Evolutionary conservation across 176 grass and related monocot species (phyloP).

Genomic region (Carex pumila): DNA sequence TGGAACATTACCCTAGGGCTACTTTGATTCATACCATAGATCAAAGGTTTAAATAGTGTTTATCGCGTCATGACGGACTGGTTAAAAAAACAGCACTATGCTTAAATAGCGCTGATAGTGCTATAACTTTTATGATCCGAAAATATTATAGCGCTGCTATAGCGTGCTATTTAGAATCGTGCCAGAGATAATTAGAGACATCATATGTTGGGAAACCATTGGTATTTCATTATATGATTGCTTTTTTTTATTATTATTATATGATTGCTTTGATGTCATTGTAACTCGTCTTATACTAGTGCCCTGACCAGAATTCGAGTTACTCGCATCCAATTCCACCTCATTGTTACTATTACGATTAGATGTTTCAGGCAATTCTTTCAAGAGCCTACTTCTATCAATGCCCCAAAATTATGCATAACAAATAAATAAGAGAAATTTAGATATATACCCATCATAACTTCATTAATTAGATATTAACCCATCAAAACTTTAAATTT

Average conservation of each 20-base stretch:
- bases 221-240: conserved; percentile 55
- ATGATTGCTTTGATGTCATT: conserved; percentile 42
- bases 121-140: too few relatives aligned
- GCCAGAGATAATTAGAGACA: conserved; percentile 61
- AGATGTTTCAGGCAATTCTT: conserved; percentile 73
- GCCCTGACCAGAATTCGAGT: conserved; percentile 12
- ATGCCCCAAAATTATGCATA: conserved; percentile 37
- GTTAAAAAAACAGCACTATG: too few relatives aligned
- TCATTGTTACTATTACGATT: conserved; percentile 20
- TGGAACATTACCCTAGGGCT: too few relatives aligned
- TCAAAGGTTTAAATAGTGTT: too few relatives aligned
- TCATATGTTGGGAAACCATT: conserved; percentile 64
- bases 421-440: too few relatives aligned
- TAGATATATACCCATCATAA: too few relatives aligned
- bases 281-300: conserved; percentile 26
- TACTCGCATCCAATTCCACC: not conserved
- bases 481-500: too few relatives aligned
- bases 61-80: too few relatives aligned
- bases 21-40: too few relatives aligned
- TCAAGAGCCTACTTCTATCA: conserved; percentile 89
- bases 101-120: too few relatives aligned
- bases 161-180: not conserved
- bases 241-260: conserved; percentile 43
- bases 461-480: too few relatives aligned
- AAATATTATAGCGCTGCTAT: too few relatives aligned